Percentiles rank a stretch among this genome's conserved stretches.
phyloP scores from a whole-genome alignment of 306 rosid species.

The Arachis hypogaea region DNA sequence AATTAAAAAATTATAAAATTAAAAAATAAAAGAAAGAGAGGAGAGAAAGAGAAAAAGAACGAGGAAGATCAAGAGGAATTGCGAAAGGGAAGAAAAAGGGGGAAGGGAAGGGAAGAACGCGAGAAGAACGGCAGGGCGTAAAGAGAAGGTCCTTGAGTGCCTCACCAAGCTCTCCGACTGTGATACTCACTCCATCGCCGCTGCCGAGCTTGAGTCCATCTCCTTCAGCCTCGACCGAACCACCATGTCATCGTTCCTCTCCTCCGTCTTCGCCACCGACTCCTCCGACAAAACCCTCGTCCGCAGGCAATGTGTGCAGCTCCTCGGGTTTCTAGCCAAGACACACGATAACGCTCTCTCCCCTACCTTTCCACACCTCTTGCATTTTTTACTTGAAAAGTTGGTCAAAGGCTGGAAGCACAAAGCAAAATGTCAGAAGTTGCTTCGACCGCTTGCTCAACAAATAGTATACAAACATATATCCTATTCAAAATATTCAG shows the following conservation, averaged over 20 bases:
- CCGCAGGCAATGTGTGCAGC: constrained; percentile 78
- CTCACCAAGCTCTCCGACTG: constrained; percentile 96
- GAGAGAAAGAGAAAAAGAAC: too few species aligned
- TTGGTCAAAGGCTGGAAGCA: constrained; percentile 74
- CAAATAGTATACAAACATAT: not conserved
- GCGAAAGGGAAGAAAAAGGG: too few species aligned
- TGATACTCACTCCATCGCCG: constrained; percentile 78
- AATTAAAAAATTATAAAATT: too few species aligned
- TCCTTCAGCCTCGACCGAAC: constrained; percentile 63
- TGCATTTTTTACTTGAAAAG: constrained; percentile 66
- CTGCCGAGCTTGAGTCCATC: constrained; percentile 69
- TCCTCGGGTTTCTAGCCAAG: constrained; percentile 71
- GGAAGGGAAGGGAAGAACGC: too few species aligned
- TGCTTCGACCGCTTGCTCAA: constrained; percentile 14
- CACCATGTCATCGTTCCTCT: constrained; percentile 66
- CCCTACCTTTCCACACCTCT: constrained; percentile 89
- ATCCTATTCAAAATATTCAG: constrained; percentile 4
- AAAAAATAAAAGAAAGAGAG: too few species aligned
- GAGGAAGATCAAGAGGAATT: too few species aligned
- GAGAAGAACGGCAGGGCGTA: constrained; percentile 36
- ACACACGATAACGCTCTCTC: constrained; percentile 70
- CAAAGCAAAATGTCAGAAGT: constrained; percentile 31
- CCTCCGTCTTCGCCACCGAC: constrained; percentile 83
- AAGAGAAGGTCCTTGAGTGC: constrained; percentile 78
- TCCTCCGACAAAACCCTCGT: constrained; percentile 84